Percentiles rank a stretch among this genome's conserved stretches.
These are phyloP conservation scores for Nematocida major DNA, from an alignment of 371 early-diverging fungal species.

Conservation along the genomic window DNA sequence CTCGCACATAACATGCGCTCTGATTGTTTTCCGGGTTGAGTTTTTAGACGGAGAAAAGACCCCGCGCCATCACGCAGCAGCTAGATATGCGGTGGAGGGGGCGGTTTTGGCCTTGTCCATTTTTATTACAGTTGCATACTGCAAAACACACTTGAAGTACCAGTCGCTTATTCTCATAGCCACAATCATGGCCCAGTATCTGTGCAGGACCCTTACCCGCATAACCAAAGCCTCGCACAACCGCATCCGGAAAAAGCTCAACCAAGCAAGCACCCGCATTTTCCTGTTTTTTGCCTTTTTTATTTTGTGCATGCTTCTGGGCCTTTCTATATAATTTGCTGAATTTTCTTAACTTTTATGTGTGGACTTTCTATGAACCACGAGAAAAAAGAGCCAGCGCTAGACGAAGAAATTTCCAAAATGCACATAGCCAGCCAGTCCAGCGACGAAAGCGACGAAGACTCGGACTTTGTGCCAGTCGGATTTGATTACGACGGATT, in stretches of 20 bases:
- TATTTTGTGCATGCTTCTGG: not conserved
- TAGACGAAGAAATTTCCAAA: constrained; percentile 22
- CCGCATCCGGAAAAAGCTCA: not conserved
- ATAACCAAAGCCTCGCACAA: constrained; percentile 9
- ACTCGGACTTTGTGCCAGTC: constrained; percentile 45
- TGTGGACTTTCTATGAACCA: not conserved
- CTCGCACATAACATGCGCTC: constrained; percentile 24
- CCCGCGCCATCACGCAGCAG: not conserved
- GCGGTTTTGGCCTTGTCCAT: not conserved
- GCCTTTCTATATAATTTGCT: constrained; percentile 21
- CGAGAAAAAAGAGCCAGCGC: not conserved
- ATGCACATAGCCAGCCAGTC: not conserved
- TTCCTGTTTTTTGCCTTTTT: not conserved
- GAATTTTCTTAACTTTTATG: constrained; percentile 31
- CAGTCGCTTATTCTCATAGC: constrained; percentile 14
- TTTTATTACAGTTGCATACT: constrained; percentile 1
- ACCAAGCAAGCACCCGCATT: not conserved
- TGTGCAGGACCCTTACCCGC: constrained; percentile 44
- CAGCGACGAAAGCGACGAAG: not conserved
- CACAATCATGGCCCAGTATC: constrained; percentile 27
- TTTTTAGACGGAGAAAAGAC: constrained; percentile 19
- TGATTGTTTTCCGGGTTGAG: constrained; percentile 27
- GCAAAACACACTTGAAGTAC: constrained; percentile 25
- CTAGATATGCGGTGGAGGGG: not conserved
- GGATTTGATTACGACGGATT: constrained; percentile 53